These are phyloP conservation scores for Coemansia sp. DNA, from an alignment of 192 early-diverging fungal genomes.

Conservation along the genomic window DNA sequence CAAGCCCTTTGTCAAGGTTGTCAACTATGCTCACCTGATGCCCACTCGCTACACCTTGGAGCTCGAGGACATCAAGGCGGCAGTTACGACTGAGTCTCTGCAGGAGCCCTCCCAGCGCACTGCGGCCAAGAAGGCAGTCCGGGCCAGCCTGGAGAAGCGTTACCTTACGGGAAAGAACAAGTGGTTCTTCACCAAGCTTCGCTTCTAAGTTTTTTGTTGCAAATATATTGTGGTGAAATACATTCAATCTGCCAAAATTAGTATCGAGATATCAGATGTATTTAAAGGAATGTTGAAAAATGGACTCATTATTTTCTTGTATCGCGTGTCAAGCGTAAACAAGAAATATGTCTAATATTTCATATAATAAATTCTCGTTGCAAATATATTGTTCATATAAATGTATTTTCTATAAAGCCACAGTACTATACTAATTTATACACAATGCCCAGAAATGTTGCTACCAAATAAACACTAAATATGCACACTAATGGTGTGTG, in stretches of 20 bases:
- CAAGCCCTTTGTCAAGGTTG: conserved; percentile 98
- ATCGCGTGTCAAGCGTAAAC: no score
- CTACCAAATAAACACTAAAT: background rate
- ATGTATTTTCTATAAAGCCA: no score
- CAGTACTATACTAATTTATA: no score
- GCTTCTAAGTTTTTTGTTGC: conserved; percentile 64
- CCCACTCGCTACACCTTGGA: conserved; percentile 99
- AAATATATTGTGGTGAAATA: conserved; percentile 1
- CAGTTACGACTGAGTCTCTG: conserved; percentile 82
- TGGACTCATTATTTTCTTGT: no score
- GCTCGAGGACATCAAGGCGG: conserved; percentile 88
- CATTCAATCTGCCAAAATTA: background rate
- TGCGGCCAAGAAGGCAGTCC: conserved; percentile 90
- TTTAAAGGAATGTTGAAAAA: no score
- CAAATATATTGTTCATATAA: no score
- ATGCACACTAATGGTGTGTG: background rate
- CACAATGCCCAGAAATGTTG: no score
- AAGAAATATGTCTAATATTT: no score
- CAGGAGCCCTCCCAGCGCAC: conserved; percentile 92
- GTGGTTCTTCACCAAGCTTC: conserved; percentile 99
- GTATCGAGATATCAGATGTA: no score
- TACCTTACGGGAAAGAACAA: conserved; percentile 99
- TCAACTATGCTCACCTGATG: conserved; percentile 99
- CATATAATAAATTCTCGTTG: no score
- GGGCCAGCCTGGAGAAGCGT: conserved; percentile 95